These are phyloP conservation scores for Salix arbutifolia DNA, from an alignment of 345 rosid species.

Conservation along the genomic window DNA sequence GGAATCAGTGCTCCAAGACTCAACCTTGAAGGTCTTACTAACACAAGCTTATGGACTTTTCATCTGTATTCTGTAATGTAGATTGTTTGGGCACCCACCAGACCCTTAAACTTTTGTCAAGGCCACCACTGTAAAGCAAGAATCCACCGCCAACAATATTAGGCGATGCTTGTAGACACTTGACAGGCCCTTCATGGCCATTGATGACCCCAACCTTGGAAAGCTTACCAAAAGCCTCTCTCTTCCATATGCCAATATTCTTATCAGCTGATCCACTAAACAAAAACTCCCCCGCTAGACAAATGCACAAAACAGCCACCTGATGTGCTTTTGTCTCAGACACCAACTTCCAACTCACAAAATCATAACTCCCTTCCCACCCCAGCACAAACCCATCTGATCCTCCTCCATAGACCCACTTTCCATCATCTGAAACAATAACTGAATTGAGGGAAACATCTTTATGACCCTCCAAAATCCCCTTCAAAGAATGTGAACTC, in stretches of 20 bases:
- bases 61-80: neutral
- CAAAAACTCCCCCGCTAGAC: constrained; percentile 18
- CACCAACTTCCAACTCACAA: constrained; percentile 23
- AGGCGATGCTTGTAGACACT: constrained; percentile 29
- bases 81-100: constrained; percentile 47
- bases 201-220: constrained; percentile 9
- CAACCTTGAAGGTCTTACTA: neutral
- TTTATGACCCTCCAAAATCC: constrained; percentile 56
- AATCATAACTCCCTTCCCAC: constrained; percentile 21
- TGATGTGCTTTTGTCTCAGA: constrained; percentile 46
- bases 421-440: constrained; percentile 29
- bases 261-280: constrained; percentile 34
- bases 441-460: constrained; percentile 30
- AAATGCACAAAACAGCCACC: constrained; percentile 30
- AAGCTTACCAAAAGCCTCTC: constrained; percentile 25
- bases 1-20: constrained; percentile 24
- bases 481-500: constrained; percentile 34
- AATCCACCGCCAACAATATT: constrained; percentile 24
- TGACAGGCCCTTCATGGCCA: constrained; percentile 33
- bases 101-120: constrained; percentile 27
- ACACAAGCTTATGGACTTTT: constrained; percentile 13
- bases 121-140: constrained; percentile 32
- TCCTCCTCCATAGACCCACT: constrained; percentile 32
- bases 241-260: constrained; percentile 29
- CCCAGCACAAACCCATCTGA: constrained; percentile 35